Percentiles rank a stretch among this genome's conserved stretches.
Conservation (phyloP, 306 rosid species). For the Arachis hypogaea region DNA sequence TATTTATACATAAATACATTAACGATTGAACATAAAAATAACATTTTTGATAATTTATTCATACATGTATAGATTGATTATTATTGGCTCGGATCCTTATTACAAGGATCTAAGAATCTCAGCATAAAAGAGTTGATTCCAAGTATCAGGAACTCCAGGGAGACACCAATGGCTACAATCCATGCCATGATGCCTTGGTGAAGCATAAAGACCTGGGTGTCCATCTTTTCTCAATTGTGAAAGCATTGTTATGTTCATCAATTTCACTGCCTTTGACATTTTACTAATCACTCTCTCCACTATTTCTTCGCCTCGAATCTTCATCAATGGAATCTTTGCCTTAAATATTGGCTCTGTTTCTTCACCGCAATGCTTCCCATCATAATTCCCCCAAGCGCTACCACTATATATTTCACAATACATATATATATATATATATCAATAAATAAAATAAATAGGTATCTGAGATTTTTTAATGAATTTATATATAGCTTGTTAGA, state of each 20-base stretch:
- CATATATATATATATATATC: too few relatives aligned
- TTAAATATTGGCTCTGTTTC: constrained; percentile 27
- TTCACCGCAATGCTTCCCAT: constrained; percentile 17
- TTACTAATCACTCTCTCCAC: constrained; percentile 13
- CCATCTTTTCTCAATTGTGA: constrained; percentile 31
- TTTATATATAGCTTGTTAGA: too few relatives aligned
- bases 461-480: too few relatives aligned
- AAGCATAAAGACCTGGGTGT: constrained; percentile 24
- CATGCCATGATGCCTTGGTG: not conserved
- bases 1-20: too few relatives aligned
- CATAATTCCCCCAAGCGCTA: constrained; percentile 36
- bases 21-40: too few relatives aligned
- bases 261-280: not conserved
- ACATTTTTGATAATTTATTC: too few relatives aligned
- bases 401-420: constrained; percentile 11
- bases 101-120: constrained; percentile 1
- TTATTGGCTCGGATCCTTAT: too few relatives aligned
- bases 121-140: constrained; percentile 42
- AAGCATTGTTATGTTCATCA: constrained; percentile 23
- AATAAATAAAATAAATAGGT: too few relatives aligned
- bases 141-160: constrained; percentile 47
- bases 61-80: not conserved
- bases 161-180: constrained; percentile 52
- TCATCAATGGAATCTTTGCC: not conserved
- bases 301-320: constrained; percentile 3